These are phyloP conservation scores for Wickerhamia fluorescens DNA, from an alignment of 805 yeast species.

Conservation along the genomic window DNA sequence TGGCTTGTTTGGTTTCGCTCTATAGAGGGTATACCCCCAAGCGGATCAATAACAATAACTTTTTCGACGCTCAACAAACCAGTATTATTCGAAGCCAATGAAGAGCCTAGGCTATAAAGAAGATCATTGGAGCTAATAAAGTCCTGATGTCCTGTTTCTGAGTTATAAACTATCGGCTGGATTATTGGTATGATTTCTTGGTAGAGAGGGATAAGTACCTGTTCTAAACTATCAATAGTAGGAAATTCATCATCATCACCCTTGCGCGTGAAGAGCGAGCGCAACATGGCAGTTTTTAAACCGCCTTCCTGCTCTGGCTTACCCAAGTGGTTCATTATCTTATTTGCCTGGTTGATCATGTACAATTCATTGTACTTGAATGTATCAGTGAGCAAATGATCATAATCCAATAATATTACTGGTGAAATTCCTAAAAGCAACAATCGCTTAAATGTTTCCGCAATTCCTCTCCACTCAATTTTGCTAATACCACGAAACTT, in stretches of 20 bases:
- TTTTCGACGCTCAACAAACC: constrained; percentile 64
- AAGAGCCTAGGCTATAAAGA: constrained; percentile 17
- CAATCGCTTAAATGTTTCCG: constrained; percentile 49
- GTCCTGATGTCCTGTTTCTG: constrained; percentile 14
- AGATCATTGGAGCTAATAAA: constrained; percentile 18
- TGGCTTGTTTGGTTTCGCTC: constrained; percentile 80
- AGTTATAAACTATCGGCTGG: constrained; percentile 39
- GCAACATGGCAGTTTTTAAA: constrained; percentile 17
- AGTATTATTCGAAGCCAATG: constrained; percentile 15
- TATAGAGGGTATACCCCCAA: constrained; percentile 87
- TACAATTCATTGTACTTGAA: constrained; percentile 27
- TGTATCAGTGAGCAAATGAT: constrained; percentile 13
- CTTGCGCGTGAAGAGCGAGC: constrained; percentile 18
- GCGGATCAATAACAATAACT: constrained; percentile 65
- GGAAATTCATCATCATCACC: constrained; percentile 1
- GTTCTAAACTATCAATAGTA: constrained; percentile 19
- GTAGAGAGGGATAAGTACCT: constrained; percentile 32
- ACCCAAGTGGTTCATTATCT: constrained; percentile 18
- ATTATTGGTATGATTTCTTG: constrained; percentile 56
- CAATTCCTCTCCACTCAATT: constrained; percentile 39
- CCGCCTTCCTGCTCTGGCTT: constrained; percentile 10
- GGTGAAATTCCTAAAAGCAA: constrained; percentile 68
- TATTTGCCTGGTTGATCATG: constrained; percentile 26
- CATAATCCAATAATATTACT: constrained; percentile 37
- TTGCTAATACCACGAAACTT: constrained; percentile 28